phyloP scores from a whole-genome alignment of 2,329 filamentous ascomycete species.

The Balansia obtecta region DNA sequence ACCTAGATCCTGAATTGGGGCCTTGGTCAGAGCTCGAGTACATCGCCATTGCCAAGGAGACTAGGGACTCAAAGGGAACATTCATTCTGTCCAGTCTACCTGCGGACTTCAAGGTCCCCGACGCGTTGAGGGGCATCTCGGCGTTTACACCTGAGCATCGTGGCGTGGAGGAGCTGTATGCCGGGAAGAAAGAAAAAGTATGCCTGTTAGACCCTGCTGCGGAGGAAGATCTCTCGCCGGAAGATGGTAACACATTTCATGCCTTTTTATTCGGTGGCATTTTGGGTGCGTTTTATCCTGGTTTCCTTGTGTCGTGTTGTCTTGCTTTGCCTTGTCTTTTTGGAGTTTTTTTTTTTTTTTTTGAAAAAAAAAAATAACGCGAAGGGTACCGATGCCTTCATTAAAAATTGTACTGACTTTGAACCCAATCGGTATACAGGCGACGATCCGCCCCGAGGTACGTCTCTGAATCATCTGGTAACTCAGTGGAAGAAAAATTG shows the following conservation, averaged over 20 bases:
- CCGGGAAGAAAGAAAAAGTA: conserved; percentile 58
- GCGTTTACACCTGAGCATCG: conserved; percentile 60
- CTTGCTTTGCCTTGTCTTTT: not conserved
- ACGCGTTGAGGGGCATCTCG: conserved; percentile 38
- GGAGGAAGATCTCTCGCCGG: conserved; percentile 65
- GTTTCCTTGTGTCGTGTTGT: not conserved
- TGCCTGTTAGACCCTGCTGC: conserved; percentile 86
- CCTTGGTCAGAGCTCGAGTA: conserved; percentile 94
- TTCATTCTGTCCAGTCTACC: conserved; percentile 82
- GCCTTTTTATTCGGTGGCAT: conserved; percentile 95
- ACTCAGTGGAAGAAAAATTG: not conserved
- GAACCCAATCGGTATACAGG: conserved; percentile 34
- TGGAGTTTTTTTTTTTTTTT: too few species aligned
- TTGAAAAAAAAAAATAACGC: too few species aligned
- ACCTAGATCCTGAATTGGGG: conserved; percentile 89
- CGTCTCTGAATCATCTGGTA: conserved; percentile 14
- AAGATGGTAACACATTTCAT: conserved; percentile 73
- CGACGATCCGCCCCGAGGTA: conserved; percentile 87
- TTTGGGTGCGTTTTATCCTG: conserved; percentile 47
- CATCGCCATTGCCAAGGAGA: conserved; percentile 73
- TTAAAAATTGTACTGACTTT: not conserved
- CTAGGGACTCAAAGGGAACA: conserved; percentile 47
- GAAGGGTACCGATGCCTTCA: not conserved
- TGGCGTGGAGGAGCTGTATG: conserved; percentile 75
- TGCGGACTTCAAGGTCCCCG: conserved; percentile 51